Base-by-base conservation (phyloP, 23 red algal species). In the Chondrus crispus region DNA sequence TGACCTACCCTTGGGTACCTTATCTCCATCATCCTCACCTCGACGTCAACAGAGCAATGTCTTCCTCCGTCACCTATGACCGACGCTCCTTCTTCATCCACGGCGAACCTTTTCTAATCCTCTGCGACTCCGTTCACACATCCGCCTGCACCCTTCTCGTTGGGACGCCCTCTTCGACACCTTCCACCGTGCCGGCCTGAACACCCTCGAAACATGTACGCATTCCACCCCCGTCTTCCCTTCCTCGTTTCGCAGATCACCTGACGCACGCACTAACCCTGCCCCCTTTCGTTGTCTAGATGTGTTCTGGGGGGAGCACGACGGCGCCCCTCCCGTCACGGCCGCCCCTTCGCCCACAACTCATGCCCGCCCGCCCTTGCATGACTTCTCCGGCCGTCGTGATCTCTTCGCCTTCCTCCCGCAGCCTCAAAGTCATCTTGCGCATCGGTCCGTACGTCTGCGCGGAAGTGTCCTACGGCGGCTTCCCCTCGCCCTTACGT, bases 401-500 rank as follows among this genome's bases (percentile, higher is more conserved):
- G 96, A 95, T 73, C 72, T 98, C 2, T 94, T 95, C 54, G 76
- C 86, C 29, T 98, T 95, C 36, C 49, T 95, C 60, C 35, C 66
- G 18, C 30, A 80, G 81, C 26, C 89, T 98, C 2, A 35, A 89
- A 39, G 96, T 93, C 54, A 91, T 98, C 39, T 81, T 98, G 45
- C 96, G 96, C 39, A 62, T 98, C 0, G 96, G 96, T 18, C 96
- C 92, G 49, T 98, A 98, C 63, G 93, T 98, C 32, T 98, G 96
- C 63, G 96, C 96, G 5, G 96, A 98, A 71, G 93, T 91, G 16
- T 81, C 70, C 29, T 95, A 93, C 47, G 92, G 92, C 28, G 96
- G 88, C 43, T 95, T 98, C 72, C 96, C 92, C 9, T 88, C 68
- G 44, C 91, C 81, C 79, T 53, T 98, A 19, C 81, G 93, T 10